A percentile compares a stretch with the other conserved stretches of the same genome.
phyloP scores from a whole-genome alignment of 164 flowering plant species.

The Paratinospora sagittata region DNA sequence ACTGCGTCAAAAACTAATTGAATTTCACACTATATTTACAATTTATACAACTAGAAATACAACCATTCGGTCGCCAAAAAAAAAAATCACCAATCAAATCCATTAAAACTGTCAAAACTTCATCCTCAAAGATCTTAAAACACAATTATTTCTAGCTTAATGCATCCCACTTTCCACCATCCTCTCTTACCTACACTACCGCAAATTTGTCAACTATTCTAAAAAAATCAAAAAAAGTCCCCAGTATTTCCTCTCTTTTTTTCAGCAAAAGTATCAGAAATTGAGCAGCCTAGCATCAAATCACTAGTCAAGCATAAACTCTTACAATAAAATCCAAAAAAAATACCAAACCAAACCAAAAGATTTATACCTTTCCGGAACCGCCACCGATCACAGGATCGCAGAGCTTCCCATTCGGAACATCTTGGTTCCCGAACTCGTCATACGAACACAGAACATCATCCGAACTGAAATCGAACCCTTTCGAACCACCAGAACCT shows the following conservation, averaged over 20 bases:
- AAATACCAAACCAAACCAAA: background rate
- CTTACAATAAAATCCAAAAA: background rate
- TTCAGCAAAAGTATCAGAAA: too few relatives aligned
- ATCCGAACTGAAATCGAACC: slow-evolving; percentile 72
- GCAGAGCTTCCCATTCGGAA: slow-evolving; percentile 38
- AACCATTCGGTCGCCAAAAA: too few relatives aligned
- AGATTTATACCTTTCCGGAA: slow-evolving; percentile 41
- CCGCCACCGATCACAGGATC: slow-evolving; percentile 37
- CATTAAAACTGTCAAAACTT: background rate
- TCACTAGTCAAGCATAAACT: background rate
- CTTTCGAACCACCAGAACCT: slow-evolving; percentile 54
- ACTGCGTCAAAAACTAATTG: too few relatives aligned
- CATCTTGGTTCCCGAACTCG: slow-evolving; percentile 48
- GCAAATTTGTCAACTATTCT: too few relatives aligned
- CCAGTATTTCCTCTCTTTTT: too few relatives aligned
- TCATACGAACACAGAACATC: slow-evolving; percentile 74
- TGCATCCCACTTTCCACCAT: background rate
- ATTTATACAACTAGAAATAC: too few relatives aligned
- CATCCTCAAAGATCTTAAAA: background rate
- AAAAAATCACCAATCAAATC: background rate
- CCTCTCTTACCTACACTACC: too few relatives aligned
- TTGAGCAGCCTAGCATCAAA: too few relatives aligned
- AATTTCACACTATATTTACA: too few relatives aligned
- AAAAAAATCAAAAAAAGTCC: too few relatives aligned
- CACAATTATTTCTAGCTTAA: background rate